Conservation (phyloP, 2,329 filamentous ascomycete genomes). For the Cladophialophora carrionii region DNA sequence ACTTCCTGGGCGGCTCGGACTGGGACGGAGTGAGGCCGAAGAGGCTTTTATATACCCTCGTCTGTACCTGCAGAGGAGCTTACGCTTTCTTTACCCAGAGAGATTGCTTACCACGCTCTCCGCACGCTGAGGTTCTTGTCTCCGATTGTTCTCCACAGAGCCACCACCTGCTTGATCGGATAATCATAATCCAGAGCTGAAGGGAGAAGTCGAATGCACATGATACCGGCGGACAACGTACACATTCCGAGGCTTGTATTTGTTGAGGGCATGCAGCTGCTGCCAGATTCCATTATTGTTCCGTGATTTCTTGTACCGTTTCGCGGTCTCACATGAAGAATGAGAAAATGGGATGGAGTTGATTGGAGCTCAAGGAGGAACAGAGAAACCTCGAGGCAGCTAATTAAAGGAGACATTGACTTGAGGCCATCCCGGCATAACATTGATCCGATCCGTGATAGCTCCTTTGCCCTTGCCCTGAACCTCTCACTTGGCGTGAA, state of each 20-base stretch:
- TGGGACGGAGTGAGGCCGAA: not conserved
- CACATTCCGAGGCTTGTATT: not conserved
- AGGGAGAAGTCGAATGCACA: not conserved
- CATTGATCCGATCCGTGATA: not conserved
- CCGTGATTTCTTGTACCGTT: not conserved
- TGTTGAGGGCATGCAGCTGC: not conserved
- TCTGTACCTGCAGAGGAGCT: not conserved
- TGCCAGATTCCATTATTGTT: not conserved
- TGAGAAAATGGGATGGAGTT: not conserved
- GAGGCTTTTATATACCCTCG: not conserved
- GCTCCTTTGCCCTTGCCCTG: slow-evolving; percentile 3
- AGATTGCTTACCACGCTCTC: slow-evolving; percentile 7
- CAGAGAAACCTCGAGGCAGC: not conserved
- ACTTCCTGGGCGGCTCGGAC: not conserved
- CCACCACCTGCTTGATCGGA: not conserved
- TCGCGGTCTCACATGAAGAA: not conserved
- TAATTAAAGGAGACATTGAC: too few relatives aligned
- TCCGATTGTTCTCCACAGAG: slow-evolving; percentile 11
- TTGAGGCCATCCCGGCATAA: not conserved
- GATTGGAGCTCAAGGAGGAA: not conserved
- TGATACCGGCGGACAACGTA: not conserved
- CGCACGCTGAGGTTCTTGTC: not conserved
- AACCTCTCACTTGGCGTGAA: slow-evolving; percentile 25
- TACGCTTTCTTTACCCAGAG: not conserved
- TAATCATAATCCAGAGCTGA: slow-evolving; percentile 2